Evolutionary conservation across 768 basidiomycete species (phyloP).

Genomic region (Suillus bovinus): DNA sequence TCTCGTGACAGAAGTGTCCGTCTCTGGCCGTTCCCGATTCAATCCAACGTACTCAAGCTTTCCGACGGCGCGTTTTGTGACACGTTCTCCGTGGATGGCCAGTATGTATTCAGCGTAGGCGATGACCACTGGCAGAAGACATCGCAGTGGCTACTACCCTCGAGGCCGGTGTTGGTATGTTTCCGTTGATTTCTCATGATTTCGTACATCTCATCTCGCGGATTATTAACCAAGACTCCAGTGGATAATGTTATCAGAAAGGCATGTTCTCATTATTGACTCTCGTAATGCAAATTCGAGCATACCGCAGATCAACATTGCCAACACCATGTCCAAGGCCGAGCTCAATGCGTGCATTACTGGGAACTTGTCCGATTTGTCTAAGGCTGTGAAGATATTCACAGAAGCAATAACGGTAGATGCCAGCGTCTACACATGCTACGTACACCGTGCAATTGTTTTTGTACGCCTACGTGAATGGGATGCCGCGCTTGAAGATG

Average conservation of each 20-base stretch:
- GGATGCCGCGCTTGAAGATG: background rate
- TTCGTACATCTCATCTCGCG: background rate
- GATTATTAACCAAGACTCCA: background rate
- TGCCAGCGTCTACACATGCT: background rate
- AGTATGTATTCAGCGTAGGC: no score
- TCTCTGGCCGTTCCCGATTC: background rate
- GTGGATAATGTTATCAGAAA: background rate
- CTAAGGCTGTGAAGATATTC: background rate
- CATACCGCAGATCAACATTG: background rate
- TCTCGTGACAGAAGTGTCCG: background rate
- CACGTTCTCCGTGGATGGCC: no score
- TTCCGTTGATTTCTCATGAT: background rate
- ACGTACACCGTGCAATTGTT: background rate
- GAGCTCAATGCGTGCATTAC: background rate
- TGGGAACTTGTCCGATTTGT: background rate
- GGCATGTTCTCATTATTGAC: background rate
- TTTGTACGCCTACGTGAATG: background rate
- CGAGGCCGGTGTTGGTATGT: background rate
- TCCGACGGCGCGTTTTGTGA: no score
- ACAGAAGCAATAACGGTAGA: background rate
- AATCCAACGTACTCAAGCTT: no score
- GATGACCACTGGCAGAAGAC: no score
- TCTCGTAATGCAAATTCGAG: background rate
- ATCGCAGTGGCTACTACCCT: no score
- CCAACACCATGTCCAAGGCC: background rate